Evolutionary conservation across 2,329 filamentous ascomycete species (phyloP), one percentile per base, ranked within the genome.

Genomic region (Aspergillus glaucus): DNA sequence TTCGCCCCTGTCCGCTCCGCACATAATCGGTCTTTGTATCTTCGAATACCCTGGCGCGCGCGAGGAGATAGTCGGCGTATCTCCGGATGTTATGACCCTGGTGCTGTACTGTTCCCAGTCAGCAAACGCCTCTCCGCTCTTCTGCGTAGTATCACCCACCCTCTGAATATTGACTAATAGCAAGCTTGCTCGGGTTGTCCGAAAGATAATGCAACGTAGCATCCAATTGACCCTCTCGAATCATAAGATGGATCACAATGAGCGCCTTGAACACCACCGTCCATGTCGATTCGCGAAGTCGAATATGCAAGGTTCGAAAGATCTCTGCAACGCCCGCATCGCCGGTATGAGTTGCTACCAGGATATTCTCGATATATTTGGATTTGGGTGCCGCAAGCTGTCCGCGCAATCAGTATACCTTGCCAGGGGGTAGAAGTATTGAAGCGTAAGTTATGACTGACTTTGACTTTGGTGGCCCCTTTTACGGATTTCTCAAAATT

Each of bases 401-500:
- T 55, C 36, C 24, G 40, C 26, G 50, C 44, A 37, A 55, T 60
- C 56, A 58, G 50, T 40, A 50, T 43, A 36, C 39, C 34, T 15
- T 30, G 15, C 19, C 24, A 39, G 15, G 17, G 8, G 6, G 45
- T 40, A 40, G 30, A 58, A 12, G 26, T 12, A 40, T 40, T 12
- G 37, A 19, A 40, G n/a, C 17, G 17, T 17, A 39, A 39, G 9
- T 19, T 10, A 21, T 34, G 69, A 69, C 66, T 56, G 62, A 91
- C 90, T 83, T 96, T 97, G 68, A 95, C 88, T 79, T 97, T 97
- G 63, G 92, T 97, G 62, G 88, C 92, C 74, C 92, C 93, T 79
- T 97, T 97, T 67, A 98, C 93, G 60, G 91, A 95, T 79, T 97
- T 98, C 79, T 98, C 93, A 69, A 97, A 97, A 50, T 88, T 92